Evolutionary conservation across 371 early-diverging fungal species (phyloP), one percentile per base, ranked within the genome.

Genomic region (Funneliformis caledonium): DNA sequence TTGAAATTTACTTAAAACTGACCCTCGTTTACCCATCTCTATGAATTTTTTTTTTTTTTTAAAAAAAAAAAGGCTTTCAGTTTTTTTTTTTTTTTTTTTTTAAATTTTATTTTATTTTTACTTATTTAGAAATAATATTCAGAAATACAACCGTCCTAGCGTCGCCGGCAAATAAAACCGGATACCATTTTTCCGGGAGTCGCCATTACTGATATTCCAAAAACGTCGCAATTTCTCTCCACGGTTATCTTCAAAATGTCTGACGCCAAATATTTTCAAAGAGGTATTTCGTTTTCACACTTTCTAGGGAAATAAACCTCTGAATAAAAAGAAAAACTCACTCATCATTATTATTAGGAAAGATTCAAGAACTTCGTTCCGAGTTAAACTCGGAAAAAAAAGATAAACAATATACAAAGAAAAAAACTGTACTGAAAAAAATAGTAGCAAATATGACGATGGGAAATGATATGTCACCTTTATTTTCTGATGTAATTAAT

Each of bases 361-460:
- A 98, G 90, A 94, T 96, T 64, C 97, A 98, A 77, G 98, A 98
- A 84, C 94, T 98, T 80, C 93, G 95, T 65, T 88, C 90, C 12
- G 99, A 98, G 88, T 92, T 98, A 73, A 93, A 89, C 65, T 92
- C 94, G 68, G 97, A 97, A 80, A 96, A 96, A 83, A 92, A 94
- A 84, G 98, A 97, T 85, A 88, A 90, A 76, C 97, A 97, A 84
- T 88, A 94, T 84, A 89, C 91, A 50, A 95, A 93, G 80, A 97
- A 97, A 83, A 94, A 94, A 88, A 90, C 92, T 31, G 96, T 94
- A 60, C 90, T 99, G 88, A 97, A 97, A 88, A 96, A 96, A 88
- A 95, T 98, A 81, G 96, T 97, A 16, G 97, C 97, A 81, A 78
- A 65, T 69, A 78, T 64, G 78, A 95, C 96, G 0, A 93, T 95